Evolutionary conservation across 2,329 filamentous ascomycete genomes (phyloP), one percentile per base, ranked within the genome.

Genomic region (Neofusicoccum parvum): DNA sequence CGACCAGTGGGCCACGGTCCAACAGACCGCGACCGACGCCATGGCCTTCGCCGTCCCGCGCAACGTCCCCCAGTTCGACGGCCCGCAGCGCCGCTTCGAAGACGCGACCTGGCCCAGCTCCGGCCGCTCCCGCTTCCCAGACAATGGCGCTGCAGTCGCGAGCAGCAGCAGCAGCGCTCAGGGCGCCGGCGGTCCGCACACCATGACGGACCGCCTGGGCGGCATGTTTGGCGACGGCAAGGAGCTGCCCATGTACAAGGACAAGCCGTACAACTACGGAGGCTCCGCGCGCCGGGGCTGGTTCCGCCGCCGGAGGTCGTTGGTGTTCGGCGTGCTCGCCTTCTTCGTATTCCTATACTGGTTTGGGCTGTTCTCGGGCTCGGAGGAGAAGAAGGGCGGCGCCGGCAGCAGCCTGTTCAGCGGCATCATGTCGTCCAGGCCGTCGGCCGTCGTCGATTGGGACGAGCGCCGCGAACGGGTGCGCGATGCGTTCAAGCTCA

Each of bases 221-320:
- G 84, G 83, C 66, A 84, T 93, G 67, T 88, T 94, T 68, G 86
- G 88, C 43, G 78, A 79, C 58, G 81, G 86, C 79, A 77, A 76
- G 67, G 82, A 87, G 66, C 81, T 99, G 68, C 95, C 95, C 51
- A 94, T 98, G 91, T 99, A 99, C 82, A 99, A 99, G 80, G 95
- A 99, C 80, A 99, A 99, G 78, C 95, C 95, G n/a, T 95, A 92
- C 75, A 85, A 84, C 59, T 89, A 91, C 72, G 83, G 86, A 49
- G 80, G 70, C 66, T 39, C 84, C 39, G 87, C 86, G 15, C 70
- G 86, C 86, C 71, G 82, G 83, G 60, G 83, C 87, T 39, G 87
- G 70, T 89, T 87, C 80, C 86, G 85, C 76, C 85, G 86, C 72
- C 92, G 90, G 80, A 82, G 90, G 66, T 78, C 87, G 34, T 70